These are phyloP conservation scores for Solanum hybrid DNA, from an alignment of 305 asterid genomes.

Conservation along the genomic window DNA sequence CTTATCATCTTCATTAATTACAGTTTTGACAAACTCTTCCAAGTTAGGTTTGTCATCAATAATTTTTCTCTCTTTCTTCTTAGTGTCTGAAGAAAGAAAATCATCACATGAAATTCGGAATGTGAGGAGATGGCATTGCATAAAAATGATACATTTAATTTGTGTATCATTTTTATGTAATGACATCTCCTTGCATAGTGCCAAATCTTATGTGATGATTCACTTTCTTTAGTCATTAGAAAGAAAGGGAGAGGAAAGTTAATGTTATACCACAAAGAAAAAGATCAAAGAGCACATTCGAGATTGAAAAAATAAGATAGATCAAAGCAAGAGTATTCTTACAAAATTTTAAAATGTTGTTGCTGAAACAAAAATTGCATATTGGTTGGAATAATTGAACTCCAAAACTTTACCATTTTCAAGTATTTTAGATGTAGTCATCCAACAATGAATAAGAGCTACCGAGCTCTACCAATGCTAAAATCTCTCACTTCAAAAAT, in stretches of 20 bases:
- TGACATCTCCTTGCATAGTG: too few relatives aligned
- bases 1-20: too few relatives aligned
- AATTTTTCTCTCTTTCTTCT: background rate
- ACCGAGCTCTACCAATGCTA: background rate
- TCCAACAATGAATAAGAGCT: too few relatives aligned
- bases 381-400: too few relatives aligned
- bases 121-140: background rate
- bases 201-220: background rate
- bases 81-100: background rate
- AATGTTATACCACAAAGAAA: background rate
- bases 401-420: background rate
- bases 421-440: too few relatives aligned
- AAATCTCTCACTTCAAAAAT: background rate
- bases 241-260: background rate
- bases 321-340: background rate
- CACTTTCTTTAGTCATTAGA: background rate
- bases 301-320: too few relatives aligned
- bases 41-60: background rate
- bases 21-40: background rate
- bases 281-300: background rate
- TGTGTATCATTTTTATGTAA: too few relatives aligned
- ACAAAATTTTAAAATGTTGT: too few relatives aligned
- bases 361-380: too few relatives aligned
- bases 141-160: too few relatives aligned
- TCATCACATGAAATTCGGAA: background rate